Base-by-base conservation (phyloP, 345 rosid genomes). In the Acer negundo region DNA sequence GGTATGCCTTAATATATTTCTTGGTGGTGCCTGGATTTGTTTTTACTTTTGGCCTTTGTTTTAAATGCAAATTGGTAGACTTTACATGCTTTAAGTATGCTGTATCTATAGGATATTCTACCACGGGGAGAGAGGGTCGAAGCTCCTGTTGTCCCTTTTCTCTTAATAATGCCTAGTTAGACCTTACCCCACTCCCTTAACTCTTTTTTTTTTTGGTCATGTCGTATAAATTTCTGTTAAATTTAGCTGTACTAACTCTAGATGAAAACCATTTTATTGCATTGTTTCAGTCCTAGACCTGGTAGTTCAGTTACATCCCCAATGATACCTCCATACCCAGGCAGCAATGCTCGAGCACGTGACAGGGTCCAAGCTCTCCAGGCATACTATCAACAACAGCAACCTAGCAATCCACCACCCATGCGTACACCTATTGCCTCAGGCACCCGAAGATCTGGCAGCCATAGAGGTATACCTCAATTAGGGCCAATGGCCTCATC, bases 341-440 rank as follows among this genome's bases (percentile, higher is more conserved):
- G 97, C 77, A 96, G 97, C 84, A 94, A 87, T 73, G 93, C 93
- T 20, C 88, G 99, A 23, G 85, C 91, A n/a, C 89, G 92, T 58
- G 97, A 92, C 74, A 85, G 98, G 83, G 91, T 90, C 74, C 99
- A 92, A 82, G 97, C 98, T 49, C 92, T 94, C 53, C 97, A 94
- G 82, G 98, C 97, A 47, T 96, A 92, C 85, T 96, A 92, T 84
- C 99, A 94, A 74, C 99, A 87, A 80, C 97, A 86, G 46, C 84
- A 82, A 68, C 93, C 90, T 0, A 84, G 83, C 66, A 86, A 77
- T 61, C 73, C 91, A 3, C 92, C 87, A 28, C 58, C 86, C 23
- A 86, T 89, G 46, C 89, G 87, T n/a, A 51, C 90, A n/a, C 94
- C 96, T 6, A 53, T 85, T 8, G 70, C 82, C 73, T 74, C 93